Evolutionary conservation across 2,329 filamentous ascomycete species (phyloP), one percentile per base, ranked within the genome.

Genomic region (Cyanodermella asteris): DNA sequence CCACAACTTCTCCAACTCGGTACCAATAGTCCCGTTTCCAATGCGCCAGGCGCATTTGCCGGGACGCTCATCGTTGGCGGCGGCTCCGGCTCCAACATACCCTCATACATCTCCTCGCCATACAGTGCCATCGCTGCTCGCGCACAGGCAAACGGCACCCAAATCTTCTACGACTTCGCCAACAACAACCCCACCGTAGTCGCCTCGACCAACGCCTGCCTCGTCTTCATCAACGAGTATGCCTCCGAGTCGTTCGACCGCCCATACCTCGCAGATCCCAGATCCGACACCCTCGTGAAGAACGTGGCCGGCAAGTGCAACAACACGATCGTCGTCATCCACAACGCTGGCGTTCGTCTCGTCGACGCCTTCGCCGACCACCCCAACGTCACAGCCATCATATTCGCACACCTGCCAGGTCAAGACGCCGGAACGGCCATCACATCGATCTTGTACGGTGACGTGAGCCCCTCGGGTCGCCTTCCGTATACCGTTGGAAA

Each of bases 251-350:
- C n/a, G n/a, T n/a, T n/a, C n/a, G n/a, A n/a, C n/a, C n/a, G n/a
- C n/a, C n/a, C n/a, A n/a, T n/a, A n/a, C n/a, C n/a, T n/a, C n/a
- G n/a, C n/a, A n/a, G n/a, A n/a, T n/a, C n/a, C n/a, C n/a, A n/a
- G n/a, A n/a, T n/a, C n/a, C n/a, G 80, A 93, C 25, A 59, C 62
- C 1, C 52, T 94, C 28, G 74, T 94, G 49, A 63, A 73, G 47
- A 78, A 73, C 23, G 76, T 91, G 7, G 69, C 78, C 1, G 58
- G 67, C 6, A 44, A 68, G 33, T 82, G 72, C 57, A 68, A 72
- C 52, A n/a, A n/a, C 59, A 91, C 80, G 8, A 73, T 93, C 31
- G 77, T 93, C 11, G 67, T 93, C 29, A 73, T 94, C 30, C 84
- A 94, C 54, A 78, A 75, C 2, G 64, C 72, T 3, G 81, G 81